Base-by-base conservation (phyloP, 2,329 filamentous ascomycete genomes). In the Gnomoniopsis smithogilvyi region DNA sequence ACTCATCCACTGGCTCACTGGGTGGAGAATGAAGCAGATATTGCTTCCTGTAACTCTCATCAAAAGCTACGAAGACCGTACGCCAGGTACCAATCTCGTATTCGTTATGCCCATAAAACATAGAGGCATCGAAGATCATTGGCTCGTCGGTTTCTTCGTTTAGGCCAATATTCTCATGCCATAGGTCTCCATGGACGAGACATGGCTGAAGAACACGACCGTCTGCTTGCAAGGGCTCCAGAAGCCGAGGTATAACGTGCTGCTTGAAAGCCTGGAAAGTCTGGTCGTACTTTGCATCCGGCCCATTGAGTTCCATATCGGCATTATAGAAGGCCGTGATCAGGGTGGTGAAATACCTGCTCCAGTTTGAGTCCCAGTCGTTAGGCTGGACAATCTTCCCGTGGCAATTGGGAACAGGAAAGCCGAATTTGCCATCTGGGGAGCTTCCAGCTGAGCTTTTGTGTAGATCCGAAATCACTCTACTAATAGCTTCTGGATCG, bases 21-120 rank as follows among this genome's bases (percentile, higher is more conserved):
- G 53, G 53, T 17, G 45, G 53, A 21, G 24, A 26, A 4, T 24
- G 43, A 24, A 49, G 53, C 1, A 36, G 41, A 45, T 56, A 56
- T 24, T 56, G 45, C 45, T 56, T 49, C 3, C 53, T 46, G 38
- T 56, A 56, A 17, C 33, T 41, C 24, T 56, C 53, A 15, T 46
- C 33, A 11, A 49, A 56, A 15, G 45, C 45, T 2, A 49, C 26
- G 6, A 38, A 43, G 10, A 56, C 14, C 4, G 53, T 56, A 7
- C 55, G 47, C 55, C 55, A 57, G 34, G 33, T 57, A 1, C 55
- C 55, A 33, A 52, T 57, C 17, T 57, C 47, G 24, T 51, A 57
- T 15, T 57, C 55, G 14, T 57, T 57, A 4, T 57, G 55, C 0
- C 47, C 55, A 12, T 57, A 52, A n/a, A 57, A 51, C 14, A 47